Base-by-base conservation (phyloP, 306 rosid species). In the Castanea crenata region DNA sequence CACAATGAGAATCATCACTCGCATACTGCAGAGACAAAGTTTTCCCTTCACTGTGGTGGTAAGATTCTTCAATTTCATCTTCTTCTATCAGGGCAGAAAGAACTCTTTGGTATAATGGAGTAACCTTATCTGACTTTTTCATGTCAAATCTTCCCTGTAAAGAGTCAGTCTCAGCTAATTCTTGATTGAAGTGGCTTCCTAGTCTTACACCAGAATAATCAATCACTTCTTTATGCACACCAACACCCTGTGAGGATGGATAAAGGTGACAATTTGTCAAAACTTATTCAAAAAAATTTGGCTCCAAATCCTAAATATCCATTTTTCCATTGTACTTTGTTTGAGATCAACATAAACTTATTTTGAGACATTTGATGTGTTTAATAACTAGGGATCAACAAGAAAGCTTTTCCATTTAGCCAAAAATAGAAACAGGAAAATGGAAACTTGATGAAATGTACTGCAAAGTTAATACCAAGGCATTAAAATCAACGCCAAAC, bases 1-100 rank as follows among this genome's bases (percentile, higher is more conserved):
- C 94, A 79, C 97, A 89, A 77, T 88, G 93, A 86, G 98, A 94
- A 88, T 92, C 97, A 82, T 94, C 98, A 86, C 97, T 91, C 0
- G 87, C 87, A 85, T 83, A 85, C 80, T 92, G 97, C 52, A 92
- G 80, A 76, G 89, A 88, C 61, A 83, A 76, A 84, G 85, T 87
- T 83, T 88, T 92, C 52, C 82, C 94, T 71, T 92, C 97, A 23
- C 81, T 78, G 29, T 68, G 91, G 76, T 78, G 89, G 81, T 76
- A 88, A 34, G 81, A 82, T 73, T 89, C 98, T 79, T 88, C 98
- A 85, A 67, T 78, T 79, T 92, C 96, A 64, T 88, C 94, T 78
- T 90, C 98, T 79, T 83, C 93, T 74, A 94, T 91, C 77, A 94
- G 81, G 78, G 98, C 93, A 86, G 94, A 94, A 73, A 94, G 89